Evolutionary conservation across 2,329 filamentous ascomycete genomes (phyloP), one percentile per base, ranked within the genome.

Genomic region (Chaetomiaceae sp.): DNA sequence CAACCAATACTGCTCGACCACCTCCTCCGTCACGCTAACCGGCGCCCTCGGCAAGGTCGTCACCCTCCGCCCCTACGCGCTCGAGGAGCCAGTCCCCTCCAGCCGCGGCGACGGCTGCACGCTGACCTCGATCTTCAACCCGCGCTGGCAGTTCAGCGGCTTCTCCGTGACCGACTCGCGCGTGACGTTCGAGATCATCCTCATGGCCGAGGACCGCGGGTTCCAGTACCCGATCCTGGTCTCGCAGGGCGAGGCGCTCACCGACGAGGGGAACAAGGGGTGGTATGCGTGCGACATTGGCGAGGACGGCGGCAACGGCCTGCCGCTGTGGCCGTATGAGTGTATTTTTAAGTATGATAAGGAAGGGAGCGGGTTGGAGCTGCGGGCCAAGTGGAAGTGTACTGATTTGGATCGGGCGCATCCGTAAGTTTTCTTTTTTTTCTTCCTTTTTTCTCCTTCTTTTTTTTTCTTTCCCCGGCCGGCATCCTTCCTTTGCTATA

Each of bases 311-410:
- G 47, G 47, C 8, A 58, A 51, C 10, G 58, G 55, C 9, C 23
- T 43, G 45, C 60, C 60, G 44, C 45, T 61, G 27, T 58, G 49
- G 54, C 62, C 62, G 7, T 56, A 57, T 33, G 33, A 44, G 32
- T 64, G 61, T 41, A 27, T 42, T 8, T 58, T 60, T 14, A 46
- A 45, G 27, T 64, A 60, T 37, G 36, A 54, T 14, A 21, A 13
- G 52, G 52, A 32, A 4, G 36, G 42, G 1, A 58, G 53, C 42
- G 37, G 51, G 42, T 34, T 63, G n/a, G 48, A 23, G n/a, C 3
- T 64, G 16, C 47, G 55, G 36, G 60, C 58, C 1, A 53, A 62
- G 23, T 65, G 62, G 62, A 52, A 49, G 30, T 65, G 61, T 51
- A 54, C 23, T 14, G 61, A 65, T 34, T 34, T 63, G 43, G 61